Base-by-base conservation (phyloP, 805 yeast genomes). In the Candida endomychidarum region DNA sequence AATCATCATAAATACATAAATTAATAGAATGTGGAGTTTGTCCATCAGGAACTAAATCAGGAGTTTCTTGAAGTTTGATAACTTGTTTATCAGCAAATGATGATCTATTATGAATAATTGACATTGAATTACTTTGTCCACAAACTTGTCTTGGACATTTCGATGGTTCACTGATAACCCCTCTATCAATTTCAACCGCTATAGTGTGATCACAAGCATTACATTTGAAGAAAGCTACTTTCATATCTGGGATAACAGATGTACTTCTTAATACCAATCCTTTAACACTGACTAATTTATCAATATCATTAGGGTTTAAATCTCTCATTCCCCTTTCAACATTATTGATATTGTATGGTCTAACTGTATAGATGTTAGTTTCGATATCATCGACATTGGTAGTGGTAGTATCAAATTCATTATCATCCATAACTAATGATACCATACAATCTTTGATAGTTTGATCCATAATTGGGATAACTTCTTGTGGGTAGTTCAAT, bases 21-120 rank as follows among this genome's bases (percentile, higher is more conserved):
- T 96, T 87, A 34, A 93, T 86, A 10, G 96, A 83, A 62, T 93
- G 99, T 1, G 99, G 99, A 2, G 99, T 93, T 64, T 93, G 99
- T 12, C 99, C 99, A 65, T 86, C 98, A 3, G 99, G 99, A 11
- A 91, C 96, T 46, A 80, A 74, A 61, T 93, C 99, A 0, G 96
- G 96, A 0, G 96, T 89, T 63, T 93, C 99, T 64, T 93, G 99
- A 29, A 93, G 68, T 54, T 87, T 86, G 50, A 93, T 80, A 20
- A 93, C 91, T 64, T 93, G 99, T 57, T 91, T 93, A 63, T 93
- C 97, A 18, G 95, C 93, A 63, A 91, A 93, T 0, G 87, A 77
- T 25, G 96, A 86, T 51, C 99, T 77, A 61, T 93, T 93, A 64
- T 93, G 99, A 14, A 93, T 75, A 35, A 93, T 67, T 43, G 83